Evolutionary conservation across 2,329 filamentous ascomycete species (phyloP).

Genomic region (Fusarium virguliforme): DNA sequence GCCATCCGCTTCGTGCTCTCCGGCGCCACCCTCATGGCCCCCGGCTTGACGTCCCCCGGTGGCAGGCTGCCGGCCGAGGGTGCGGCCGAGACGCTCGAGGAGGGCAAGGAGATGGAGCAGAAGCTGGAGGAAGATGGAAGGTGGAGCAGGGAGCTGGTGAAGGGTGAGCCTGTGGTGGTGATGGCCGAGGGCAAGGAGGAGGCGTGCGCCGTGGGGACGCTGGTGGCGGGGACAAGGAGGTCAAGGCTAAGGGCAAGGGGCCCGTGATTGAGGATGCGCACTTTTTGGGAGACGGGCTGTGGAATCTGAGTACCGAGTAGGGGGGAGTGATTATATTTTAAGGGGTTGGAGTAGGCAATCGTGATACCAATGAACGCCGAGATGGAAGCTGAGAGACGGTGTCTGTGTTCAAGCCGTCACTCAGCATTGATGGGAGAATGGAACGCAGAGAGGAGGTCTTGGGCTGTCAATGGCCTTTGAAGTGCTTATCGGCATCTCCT

Average conservation of each 20-base stretch:
- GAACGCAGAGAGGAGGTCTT: background rate
- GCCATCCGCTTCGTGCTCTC: slow-evolving; percentile 97
- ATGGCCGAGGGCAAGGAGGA: slow-evolving; percentile 94
- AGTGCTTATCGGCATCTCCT: background rate
- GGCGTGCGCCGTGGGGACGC: slow-evolving; percentile 87
- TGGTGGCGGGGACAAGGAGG: slow-evolving; percentile 89
- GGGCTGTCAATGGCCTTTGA: background rate
- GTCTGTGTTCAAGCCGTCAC: background rate
- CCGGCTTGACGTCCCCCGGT: slow-evolving; percentile 87
- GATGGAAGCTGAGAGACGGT: background rate
- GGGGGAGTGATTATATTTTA: background rate
- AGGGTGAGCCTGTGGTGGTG: slow-evolving; percentile 89
- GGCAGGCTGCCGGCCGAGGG: slow-evolving; percentile 79
- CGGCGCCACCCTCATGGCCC: slow-evolving; percentile 96
- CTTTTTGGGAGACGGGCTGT: slow-evolving; percentile 94
- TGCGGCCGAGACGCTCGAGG: slow-evolving; percentile 52
- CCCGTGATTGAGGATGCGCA: slow-evolving; percentile 95
- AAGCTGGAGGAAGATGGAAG: slow-evolving; percentile 65
- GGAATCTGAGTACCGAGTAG: slow-evolving; percentile 76
- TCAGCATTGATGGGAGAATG: background rate
- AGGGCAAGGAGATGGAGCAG: slow-evolving; percentile 63
- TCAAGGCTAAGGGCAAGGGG: slow-evolving; percentile 95
- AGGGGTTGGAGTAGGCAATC: slow-evolving; percentile 21
- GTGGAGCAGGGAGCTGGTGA: slow-evolving; percentile 79
- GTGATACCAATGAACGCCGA: slow-evolving; percentile 45